Evolutionary conservation across 257 asterid species (phyloP), one percentile per base, ranked within the genome.

Genomic region (Phtheirospermum japonicum): DNA sequence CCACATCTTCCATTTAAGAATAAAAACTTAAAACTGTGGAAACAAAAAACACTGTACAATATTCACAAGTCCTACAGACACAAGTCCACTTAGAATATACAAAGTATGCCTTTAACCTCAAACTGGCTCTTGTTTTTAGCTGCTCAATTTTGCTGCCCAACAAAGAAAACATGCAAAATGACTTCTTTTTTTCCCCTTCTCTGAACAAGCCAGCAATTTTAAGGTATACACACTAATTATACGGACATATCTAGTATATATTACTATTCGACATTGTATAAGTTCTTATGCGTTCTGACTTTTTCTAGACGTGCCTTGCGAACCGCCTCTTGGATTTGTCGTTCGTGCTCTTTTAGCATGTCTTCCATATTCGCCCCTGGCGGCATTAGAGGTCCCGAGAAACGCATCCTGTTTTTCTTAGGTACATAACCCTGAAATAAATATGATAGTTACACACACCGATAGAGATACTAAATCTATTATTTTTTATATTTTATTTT

Each of bases 341-440:
- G 71, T 65, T 86, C 92, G 4, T 87, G 92, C 69, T 87, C 95
- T 68, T 76, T 84, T 28, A 87, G 78, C 92, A 83, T 78, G 69
- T 82, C 92, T 2, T 86, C 95, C 84, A 80, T 78, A 72, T 79
- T 82, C 9, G 83, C 85, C 2, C 93, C 95, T 5, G 84, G 84
- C 61, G 89, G 86, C 77, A 80, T 39, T 26, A 87, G 57, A 49
- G 85, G 95, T 57, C 95, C 95, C 2, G 95, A 87, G 78, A 64
- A 80, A 43, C 37, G 77, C 45, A 87, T 72, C 78, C 85, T 71
- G 73, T 72, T 80, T 70, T 53, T 82, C 79, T 78, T 75, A 4
- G 77, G 79, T 54, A 55, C 74, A 46, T 56, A 81, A 37, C 79
- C 84, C 91, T 83, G 80, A 65, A 23, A 13, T 19, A 32, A 52